Evolutionary conservation across 441 rosid genomes (phyloP).

Genomic region (Gossypium gossypioides): DNA sequence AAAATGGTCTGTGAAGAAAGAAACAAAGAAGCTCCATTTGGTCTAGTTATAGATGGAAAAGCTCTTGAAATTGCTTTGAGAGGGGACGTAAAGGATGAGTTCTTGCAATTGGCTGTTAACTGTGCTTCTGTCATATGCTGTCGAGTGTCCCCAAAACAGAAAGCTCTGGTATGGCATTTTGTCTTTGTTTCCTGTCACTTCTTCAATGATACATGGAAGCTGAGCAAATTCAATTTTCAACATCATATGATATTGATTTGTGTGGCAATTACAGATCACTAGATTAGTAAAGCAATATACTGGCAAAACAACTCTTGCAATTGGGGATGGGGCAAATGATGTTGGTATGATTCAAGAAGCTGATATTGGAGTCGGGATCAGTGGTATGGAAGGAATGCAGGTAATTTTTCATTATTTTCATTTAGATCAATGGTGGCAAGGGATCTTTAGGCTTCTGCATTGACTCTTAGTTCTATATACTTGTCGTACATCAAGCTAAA

Average conservation of each 20-base stretch:
- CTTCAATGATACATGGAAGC: background rate
- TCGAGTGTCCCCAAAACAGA: conserved; percentile 67
- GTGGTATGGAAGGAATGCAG: conserved; percentile 75
- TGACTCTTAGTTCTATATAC: background rate
- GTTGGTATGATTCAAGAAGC: conserved; percentile 93
- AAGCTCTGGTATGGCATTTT: conserved; percentile 41
- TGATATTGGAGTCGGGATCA: conserved; percentile 68
- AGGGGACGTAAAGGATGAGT: conserved; percentile 38
- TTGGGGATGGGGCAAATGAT: conserved; percentile 77
- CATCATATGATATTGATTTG: background rate
- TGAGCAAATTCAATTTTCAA: background rate
- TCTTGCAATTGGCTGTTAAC: conserved; percentile 46
- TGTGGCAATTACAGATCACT: conserved; percentile 34
- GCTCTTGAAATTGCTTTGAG: conserved; percentile 41
- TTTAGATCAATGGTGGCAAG: background rate
- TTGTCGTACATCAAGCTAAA: background rate
- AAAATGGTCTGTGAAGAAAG: conserved; percentile 30
- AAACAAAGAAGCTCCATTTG: conserved; percentile 33
- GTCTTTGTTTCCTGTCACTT: background rate
- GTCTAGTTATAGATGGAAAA: conserved; percentile 53
- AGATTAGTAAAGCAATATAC: conserved; percentile 50
- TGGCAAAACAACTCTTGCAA: conserved; percentile 48
- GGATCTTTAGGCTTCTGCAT: too few species aligned
- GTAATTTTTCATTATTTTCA: conserved; percentile 18
- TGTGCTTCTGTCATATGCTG: conserved; percentile 71